Evolutionary conservation across 495 filamentous ascomycete species (phyloP).

Genomic region (Penicillium mononematosum): DNA sequence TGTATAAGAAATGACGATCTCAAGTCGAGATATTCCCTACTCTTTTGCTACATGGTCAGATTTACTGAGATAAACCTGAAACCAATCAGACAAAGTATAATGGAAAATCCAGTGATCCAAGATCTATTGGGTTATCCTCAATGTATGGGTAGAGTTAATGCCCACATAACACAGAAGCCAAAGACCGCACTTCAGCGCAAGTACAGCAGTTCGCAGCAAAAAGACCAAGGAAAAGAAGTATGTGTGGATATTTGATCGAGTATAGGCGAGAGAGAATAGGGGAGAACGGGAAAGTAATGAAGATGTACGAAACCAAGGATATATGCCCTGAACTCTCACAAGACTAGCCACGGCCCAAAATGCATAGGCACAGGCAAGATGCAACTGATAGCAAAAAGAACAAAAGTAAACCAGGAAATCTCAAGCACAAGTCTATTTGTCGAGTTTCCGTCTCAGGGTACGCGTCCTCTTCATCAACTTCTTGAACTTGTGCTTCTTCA

Average conservation of each 20-base stretch:
- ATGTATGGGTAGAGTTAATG: slow-evolving; percentile 17
- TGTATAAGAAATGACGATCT: background rate
- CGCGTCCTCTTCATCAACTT: slow-evolving; percentile 93
- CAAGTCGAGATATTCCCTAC: background rate
- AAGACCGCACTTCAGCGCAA: slow-evolving; percentile 4
- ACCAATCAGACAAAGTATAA: background rate
- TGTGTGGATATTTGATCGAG: slow-evolving; percentile 23
- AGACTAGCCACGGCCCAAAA: slow-evolving; percentile 24
- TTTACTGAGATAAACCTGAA: background rate
- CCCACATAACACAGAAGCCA: slow-evolving; percentile 10
- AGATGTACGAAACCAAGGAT: slow-evolving; percentile 25
- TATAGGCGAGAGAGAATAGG: slow-evolving; percentile 14
- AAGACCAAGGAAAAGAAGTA: slow-evolving; percentile 4
- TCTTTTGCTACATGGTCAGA: background rate
- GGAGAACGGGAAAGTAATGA: slow-evolving; percentile 7
- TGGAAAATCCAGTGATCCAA: slow-evolving; percentile 4
- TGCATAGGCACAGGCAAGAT: slow-evolving; percentile 31
- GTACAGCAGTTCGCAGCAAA: background rate
- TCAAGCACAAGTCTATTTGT: slow-evolving; percentile 44
- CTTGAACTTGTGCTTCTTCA: slow-evolving; percentile 99
- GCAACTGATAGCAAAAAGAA: slow-evolving; percentile 23
- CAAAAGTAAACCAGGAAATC: slow-evolving; percentile 13
- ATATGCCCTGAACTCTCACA: slow-evolving; percentile 28
- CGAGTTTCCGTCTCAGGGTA: slow-evolving; percentile 83
- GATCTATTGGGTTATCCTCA: slow-evolving; percentile 23